Conservation (phyloP, 108 stramenopile species). For the Nannochloropsis granulata region DNA sequence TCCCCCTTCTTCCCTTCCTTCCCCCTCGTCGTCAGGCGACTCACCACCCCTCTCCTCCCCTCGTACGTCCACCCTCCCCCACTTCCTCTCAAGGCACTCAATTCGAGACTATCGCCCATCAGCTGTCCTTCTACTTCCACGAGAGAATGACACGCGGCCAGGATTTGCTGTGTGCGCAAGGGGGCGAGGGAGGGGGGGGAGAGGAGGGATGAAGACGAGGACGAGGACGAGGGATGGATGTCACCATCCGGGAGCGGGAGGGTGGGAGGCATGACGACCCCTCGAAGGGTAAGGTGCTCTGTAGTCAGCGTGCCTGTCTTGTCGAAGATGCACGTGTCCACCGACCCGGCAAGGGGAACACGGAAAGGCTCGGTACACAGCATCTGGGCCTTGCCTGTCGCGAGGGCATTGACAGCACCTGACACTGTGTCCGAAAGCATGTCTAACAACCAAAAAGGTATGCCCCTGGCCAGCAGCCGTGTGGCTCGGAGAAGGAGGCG, state of each 20-base stretch:
- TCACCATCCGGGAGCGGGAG: neutral
- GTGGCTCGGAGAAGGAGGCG: neutral
- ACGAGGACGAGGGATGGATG: neutral
- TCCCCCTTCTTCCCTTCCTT: neutral
- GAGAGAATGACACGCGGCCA: slow-evolving; percentile 52
- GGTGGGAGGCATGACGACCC: neutral
- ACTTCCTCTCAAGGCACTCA: slow-evolving; percentile 18
- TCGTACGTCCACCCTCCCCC: slow-evolving; percentile 30
- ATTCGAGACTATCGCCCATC: slow-evolving; percentile 34
- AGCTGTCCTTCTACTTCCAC: slow-evolving; percentile 27
- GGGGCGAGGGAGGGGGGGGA: neutral
- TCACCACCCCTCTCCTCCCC: neutral
- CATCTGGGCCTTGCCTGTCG: neutral
- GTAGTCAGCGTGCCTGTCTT: slow-evolving; percentile 48
- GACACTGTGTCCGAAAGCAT: neutral
- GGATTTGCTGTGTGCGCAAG: slow-evolving; percentile 27
- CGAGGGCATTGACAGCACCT: neutral
- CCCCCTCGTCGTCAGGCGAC: neutral
- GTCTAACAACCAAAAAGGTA: neutral
- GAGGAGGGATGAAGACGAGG: neutral
- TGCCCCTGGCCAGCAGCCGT: neutral
- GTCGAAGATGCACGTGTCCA: slow-evolving; percentile 56
- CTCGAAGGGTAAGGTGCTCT: slow-evolving; percentile 14
- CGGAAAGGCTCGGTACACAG: slow-evolving; percentile 51
- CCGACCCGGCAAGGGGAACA: slow-evolving; percentile 62